phyloP scores from a whole-genome alignment of 2,329 filamentous ascomycete genomes.

The Colletotrichum melonis region DNA sequence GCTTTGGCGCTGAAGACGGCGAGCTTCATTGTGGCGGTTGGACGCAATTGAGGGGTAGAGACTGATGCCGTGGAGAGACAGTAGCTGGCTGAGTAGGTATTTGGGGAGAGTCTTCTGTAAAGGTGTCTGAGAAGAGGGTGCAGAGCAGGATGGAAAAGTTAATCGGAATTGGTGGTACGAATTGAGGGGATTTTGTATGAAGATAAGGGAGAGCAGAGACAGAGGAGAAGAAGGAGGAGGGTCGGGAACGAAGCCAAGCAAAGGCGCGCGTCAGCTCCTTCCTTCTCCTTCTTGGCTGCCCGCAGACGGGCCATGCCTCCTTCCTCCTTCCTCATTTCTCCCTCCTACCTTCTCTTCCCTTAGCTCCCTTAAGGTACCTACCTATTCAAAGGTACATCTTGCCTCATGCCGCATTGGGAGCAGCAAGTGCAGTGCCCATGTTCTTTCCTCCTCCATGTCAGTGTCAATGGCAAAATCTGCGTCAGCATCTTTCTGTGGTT shows the following conservation, averaged over 20 bases:
- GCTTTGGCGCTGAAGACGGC: slow-evolving; percentile 74
- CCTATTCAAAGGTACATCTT: too few species aligned
- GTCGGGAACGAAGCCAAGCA: not conserved
- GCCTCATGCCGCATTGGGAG: not conserved
- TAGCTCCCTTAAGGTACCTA: not conserved
- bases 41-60: not conserved
- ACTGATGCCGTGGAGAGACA: too few species aligned
- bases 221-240: not conserved
- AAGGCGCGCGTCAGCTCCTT: not conserved
- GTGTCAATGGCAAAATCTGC: not conserved
- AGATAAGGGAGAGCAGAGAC: not conserved
- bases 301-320: not conserved
- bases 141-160: not conserved
- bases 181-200: not conserved
- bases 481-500: not conserved
- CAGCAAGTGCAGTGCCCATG: not conserved
- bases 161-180: not conserved
- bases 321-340: not conserved
- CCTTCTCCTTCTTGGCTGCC: not conserved
- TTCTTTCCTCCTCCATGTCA: not conserved
- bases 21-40: slow-evolving; percentile 60
- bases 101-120: too few species aligned
- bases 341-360: not conserved
- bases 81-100: not conserved
- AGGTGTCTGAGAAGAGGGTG: too few species aligned